These are phyloP conservation scores for Cladosporium colombiae DNA, from an alignment of 2,329 filamentous ascomycete species.

Conservation along the genomic window DNA sequence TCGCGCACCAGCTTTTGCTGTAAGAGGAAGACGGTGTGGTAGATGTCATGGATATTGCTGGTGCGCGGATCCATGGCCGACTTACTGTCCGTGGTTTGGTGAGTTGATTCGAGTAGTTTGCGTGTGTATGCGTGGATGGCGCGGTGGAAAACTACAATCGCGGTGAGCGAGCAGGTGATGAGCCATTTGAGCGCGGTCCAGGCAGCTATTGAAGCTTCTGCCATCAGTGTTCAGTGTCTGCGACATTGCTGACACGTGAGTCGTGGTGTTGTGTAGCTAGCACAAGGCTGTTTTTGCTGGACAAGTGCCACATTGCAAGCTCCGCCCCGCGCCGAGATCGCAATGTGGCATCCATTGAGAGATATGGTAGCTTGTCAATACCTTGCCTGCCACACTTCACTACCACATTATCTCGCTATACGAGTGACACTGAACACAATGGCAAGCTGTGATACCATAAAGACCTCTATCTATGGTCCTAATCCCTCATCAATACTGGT, in stretches of 20 bases:
- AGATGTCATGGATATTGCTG: neutral
- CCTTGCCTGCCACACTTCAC: neutral
- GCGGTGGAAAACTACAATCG: neutral
- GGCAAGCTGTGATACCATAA: neutral
- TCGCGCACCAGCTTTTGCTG: slow-evolving; percentile 23
- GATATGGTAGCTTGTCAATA: neutral
- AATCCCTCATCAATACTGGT: neutral
- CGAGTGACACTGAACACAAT: neutral
- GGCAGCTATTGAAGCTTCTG: neutral
- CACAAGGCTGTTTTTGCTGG: neutral
- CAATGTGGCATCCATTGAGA: neutral
- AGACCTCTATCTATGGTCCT: neutral
- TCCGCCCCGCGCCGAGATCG: neutral
- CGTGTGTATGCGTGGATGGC: neutral
- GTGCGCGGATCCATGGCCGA: neutral
- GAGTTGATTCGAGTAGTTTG: neutral
- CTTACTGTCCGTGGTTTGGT: neutral
- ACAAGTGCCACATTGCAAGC: neutral
- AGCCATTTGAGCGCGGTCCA: neutral
- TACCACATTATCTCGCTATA: neutral
- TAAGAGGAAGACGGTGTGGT: slow-evolving; percentile 22
- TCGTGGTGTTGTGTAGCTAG: neutral
- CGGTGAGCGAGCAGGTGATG: neutral
- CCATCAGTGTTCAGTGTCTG: neutral
- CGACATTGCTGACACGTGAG: neutral